A percentile compares a stretch with the other conserved stretches of the same genome.
Conservation (phyloP, 371 early-diverging fungal species). For the Mucor piriformis region DNA sequence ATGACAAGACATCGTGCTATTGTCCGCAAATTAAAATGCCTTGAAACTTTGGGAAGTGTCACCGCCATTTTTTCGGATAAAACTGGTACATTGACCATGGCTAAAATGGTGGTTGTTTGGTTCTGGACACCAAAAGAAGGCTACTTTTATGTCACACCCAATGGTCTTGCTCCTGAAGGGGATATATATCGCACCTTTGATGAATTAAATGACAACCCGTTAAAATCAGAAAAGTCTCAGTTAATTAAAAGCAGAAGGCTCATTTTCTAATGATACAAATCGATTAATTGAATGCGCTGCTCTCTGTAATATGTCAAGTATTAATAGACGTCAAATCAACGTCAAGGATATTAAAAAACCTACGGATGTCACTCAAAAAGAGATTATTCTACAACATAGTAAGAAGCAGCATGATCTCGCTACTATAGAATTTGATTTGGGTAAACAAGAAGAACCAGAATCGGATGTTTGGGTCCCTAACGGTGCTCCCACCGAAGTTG, state of each 20-base stretch:
- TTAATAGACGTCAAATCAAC: conserved; percentile 27
- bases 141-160: conserved; percentile 60
- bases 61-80: conserved; percentile 91
- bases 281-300: conserved; percentile 50
- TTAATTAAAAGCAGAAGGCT: conserved; percentile 7
- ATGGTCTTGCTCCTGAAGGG: conserved; percentile 68
- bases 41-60: conserved; percentile 92
- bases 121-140: conserved; percentile 72
- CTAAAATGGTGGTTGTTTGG: conserved; percentile 77
- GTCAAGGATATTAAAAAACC: conserved; percentile 4
- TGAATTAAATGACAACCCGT: conserved; percentile 6
- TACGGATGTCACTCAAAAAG: background rate
- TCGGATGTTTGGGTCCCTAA: conserved; percentile 59
- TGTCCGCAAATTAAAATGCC: conserved; percentile 88
- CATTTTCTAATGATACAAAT: conserved; percentile 18
- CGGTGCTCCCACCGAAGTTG: conserved; percentile 74
- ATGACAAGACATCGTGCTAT: conserved; percentile 37
- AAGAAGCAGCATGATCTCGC: background rate
- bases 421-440: background rate
- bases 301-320: conserved; percentile 64
- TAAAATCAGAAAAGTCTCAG: background rate
- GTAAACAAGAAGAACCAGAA: conserved; percentile 24
- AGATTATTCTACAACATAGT: background rate
- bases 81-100: conserved; percentile 63
- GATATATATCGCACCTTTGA: conserved; percentile 47